Base-by-base conservation (phyloP, 31 red algal species). In the Asparagopsis taxiformis region DNA sequence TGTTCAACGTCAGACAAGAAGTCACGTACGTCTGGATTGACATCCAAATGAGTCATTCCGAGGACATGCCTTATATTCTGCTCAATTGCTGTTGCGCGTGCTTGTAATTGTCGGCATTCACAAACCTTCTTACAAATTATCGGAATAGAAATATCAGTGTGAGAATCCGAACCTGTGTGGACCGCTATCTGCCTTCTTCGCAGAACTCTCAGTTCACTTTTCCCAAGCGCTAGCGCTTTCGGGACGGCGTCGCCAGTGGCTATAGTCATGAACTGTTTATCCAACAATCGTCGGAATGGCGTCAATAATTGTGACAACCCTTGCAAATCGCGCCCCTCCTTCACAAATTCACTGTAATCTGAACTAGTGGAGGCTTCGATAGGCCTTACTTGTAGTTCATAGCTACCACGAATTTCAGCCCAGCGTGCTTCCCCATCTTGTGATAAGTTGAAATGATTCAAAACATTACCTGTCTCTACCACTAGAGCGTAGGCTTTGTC, bases 261-360 rank as follows among this genome's bases (percentile, higher is more conserved):
- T 11, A 65, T 57, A 29, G 66, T 31, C 75, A 89, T 89, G 51
- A 89, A 89, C 30, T 78, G 57, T 35, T 89, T 89, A 19, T 75
- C 74, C n/a, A 80, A 16, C 13, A 89, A 17, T 34, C 55, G 33
- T 17, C 32, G 19, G 62, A 89, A 80, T 33, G 74, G 74, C n/a
- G 49, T 38, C 31, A 89, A 31, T 13, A 44, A 50, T 26, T 0
- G 11, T 22, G 85, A 52, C 30, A 89, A 32, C 17, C 49, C 34
- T 1, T 31, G 17, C 43, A 79, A 52, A 34, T 24, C 46, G 9
- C n/a, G 37, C 17, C 55, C 65, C 22, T 64, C 51, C 34, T 73
- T 38, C 39, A 72, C 31, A 26, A 89, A 33, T 44, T 68, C 75
- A 1, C 16, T 24, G 53, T 89, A 89, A 51, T 75, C 65, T 13